Conservation (phyloP, 108 stramenopile species). For the Schizochytrium sp. region DNA sequence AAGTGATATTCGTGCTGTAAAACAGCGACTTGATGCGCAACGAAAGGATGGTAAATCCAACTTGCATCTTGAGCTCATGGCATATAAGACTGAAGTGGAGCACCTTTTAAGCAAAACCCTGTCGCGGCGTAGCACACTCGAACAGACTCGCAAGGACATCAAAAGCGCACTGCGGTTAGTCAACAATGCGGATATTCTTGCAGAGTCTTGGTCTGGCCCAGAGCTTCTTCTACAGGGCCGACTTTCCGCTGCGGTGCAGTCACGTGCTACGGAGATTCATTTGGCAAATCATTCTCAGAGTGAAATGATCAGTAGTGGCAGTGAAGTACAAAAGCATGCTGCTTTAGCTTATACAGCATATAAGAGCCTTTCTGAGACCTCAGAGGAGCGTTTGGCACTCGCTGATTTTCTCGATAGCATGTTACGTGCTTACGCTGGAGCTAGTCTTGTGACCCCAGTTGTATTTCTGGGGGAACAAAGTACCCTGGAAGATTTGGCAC, state of each 20-base stretch:
- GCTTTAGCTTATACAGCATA: neutral
- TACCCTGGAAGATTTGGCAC: slow-evolving; percentile 11
- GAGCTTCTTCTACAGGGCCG: neutral
- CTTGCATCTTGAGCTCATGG: neutral
- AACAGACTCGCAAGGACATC: neutral
- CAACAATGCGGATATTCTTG: neutral
- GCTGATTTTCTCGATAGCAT: neutral
- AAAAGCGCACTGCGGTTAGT: neutral
- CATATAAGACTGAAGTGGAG: neutral
- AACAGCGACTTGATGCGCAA: neutral
- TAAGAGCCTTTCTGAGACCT: neutral
- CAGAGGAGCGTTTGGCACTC: neutral
- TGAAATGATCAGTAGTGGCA: neutral
- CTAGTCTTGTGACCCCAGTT: neutral
- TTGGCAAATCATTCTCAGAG: neutral
- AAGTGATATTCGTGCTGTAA: neutral
- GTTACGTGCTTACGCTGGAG: slow-evolving; percentile 3
- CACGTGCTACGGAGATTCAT: neutral
- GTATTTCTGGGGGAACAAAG: neutral
- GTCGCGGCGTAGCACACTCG: neutral
- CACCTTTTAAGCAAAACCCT: neutral
- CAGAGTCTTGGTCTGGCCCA: neutral
- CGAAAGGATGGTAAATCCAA: neutral
- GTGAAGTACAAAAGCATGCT: neutral
- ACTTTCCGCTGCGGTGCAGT: neutral